phyloP scores from a whole-genome alignment of 176 grass and related monocot genomes.

The Musa schizocarpa region DNA sequence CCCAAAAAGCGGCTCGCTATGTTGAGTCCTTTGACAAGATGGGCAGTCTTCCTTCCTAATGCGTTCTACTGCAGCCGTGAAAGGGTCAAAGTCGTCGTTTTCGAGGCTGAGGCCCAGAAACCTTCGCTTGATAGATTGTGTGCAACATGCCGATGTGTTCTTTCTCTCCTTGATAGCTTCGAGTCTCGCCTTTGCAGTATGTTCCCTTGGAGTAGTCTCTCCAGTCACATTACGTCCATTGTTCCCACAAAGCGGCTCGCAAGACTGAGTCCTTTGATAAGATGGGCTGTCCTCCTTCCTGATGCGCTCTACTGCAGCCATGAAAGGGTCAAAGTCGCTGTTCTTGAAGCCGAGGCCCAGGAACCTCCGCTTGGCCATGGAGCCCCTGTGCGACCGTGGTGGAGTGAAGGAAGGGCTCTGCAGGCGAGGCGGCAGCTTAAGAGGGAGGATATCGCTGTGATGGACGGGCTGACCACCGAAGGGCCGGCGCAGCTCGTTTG shows the following conservation, averaged over 20 bases:
- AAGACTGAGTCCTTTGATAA: background rate
- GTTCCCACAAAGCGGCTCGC: background rate
- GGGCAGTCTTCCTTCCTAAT: background rate
- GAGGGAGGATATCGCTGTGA: background rate
- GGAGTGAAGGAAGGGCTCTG: background rate
- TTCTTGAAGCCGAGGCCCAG: background rate
- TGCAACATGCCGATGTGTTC: background rate
- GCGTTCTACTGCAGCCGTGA: background rate
- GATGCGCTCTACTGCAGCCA: background rate
- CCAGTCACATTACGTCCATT: background rate
- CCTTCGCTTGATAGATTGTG: background rate
- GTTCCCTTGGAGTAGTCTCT: background rate
- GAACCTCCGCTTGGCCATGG: background rate
- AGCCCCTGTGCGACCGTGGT: background rate
- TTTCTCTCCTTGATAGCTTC: background rate
- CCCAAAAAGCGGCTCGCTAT: background rate
- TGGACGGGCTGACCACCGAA: background rate
- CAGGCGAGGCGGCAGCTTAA: background rate
- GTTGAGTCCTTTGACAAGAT: background rate
- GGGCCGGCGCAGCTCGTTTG: too few relatives aligned
- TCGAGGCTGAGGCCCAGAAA: background rate
- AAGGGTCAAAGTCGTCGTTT: background rate
- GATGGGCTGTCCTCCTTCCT: background rate
- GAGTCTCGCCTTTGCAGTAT: background rate
- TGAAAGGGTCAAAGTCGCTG: background rate